phyloP scores from a whole-genome alignment of 1,284 basidiomycete genomes.

The Heterobasidion parviporum region DNA sequence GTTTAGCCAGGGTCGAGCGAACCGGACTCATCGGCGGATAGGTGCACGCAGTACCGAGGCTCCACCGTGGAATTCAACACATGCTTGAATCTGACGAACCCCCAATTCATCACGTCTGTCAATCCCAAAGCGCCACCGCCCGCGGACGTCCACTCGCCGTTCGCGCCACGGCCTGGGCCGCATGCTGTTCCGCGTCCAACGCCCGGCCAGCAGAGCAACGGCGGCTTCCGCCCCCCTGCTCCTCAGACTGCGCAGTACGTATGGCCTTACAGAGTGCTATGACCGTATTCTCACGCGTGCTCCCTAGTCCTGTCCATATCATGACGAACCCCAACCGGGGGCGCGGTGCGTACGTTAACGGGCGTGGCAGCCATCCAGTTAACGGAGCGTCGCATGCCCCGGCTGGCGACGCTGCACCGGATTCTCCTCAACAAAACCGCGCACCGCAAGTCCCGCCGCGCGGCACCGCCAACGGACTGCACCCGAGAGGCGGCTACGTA shows the following conservation, averaged over 20 bases:
- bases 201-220: conserved; percentile 40
- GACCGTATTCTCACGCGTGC: not conserved
- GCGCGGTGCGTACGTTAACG: conserved; percentile 22
- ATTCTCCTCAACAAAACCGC: conserved; percentile 1
- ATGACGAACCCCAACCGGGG: conserved; percentile 66
- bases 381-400: not conserved
- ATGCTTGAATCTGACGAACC: conserved; percentile 79
- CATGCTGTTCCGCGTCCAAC: conserved; percentile 48
- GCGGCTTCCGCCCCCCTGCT: conserved; percentile 50
- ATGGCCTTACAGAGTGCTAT: not conserved
- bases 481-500: too few species aligned
- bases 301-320: conserved; percentile 33
- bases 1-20: not conserved
- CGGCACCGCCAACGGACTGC: conserved; percentile 2
- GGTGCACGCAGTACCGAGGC: conserved; percentile 87
- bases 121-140: conserved; percentile 40
- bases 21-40: conserved; percentile 18
- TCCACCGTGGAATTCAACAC: conserved; percentile 78
- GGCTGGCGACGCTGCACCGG: not conserved
- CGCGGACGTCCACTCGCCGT: conserved; percentile 32
- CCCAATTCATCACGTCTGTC: conserved; percentile 73
- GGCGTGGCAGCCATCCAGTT: conserved; percentile 14
- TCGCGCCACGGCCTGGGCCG: conserved; percentile 64
- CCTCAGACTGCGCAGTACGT: conserved; percentile 28
- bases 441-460: conserved; percentile 7